Percentiles rank a stretch among this genome's conserved stretches.
Evolutionary conservation across 208 protist genomes (phyloP).

Genomic region (Lotmaria passim): DNA sequence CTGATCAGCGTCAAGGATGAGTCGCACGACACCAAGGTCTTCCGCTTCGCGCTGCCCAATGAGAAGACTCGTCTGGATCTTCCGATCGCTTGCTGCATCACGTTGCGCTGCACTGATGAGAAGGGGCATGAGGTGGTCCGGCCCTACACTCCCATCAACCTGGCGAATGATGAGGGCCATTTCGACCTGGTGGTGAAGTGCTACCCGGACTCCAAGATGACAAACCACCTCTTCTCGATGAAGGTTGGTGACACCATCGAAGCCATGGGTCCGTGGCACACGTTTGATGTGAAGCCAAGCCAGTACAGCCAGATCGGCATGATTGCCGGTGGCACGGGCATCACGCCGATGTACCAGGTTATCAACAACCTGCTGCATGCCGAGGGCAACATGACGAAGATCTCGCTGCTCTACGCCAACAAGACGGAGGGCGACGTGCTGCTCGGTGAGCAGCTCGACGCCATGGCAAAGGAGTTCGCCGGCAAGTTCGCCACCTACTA

Average conservation of each 20-base stretch:
- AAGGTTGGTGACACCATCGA: conserved; percentile 87
- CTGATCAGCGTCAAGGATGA: conserved; percentile 56
- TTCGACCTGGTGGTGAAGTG: conserved; percentile 84
- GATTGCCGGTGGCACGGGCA: conserved; percentile 88
- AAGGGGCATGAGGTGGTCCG: conserved; percentile 69
- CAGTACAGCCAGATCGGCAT: conserved; percentile 84
- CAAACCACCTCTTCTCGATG: conserved; percentile 78
- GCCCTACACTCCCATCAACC: conserved; percentile 83
- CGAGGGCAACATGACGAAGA: conserved; percentile 55
- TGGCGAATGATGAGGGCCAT: conserved; percentile 50
- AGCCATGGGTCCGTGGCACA: conserved; percentile 78
- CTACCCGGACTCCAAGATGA: conserved; percentile 91
- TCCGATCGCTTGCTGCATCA: conserved; percentile 67
- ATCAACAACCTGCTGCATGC: conserved; percentile 63
- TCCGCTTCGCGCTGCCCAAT: conserved; percentile 63
- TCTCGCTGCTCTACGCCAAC: conserved; percentile 84
- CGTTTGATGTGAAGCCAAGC: conserved; percentile 66
- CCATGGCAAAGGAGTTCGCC: conserved; percentile 50
- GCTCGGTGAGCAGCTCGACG: conserved; percentile 67
- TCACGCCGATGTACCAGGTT: conserved; percentile 93
- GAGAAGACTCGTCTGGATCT: conserved; percentile 45
- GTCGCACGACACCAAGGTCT: conserved; percentile 69
- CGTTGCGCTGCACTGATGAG: conserved; percentile 59
- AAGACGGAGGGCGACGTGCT: conserved; percentile 84
- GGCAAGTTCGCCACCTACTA: conserved; percentile 74